Conservation (phyloP, 164 flowering plant species). For the Tinospora cordifolia region DNA sequence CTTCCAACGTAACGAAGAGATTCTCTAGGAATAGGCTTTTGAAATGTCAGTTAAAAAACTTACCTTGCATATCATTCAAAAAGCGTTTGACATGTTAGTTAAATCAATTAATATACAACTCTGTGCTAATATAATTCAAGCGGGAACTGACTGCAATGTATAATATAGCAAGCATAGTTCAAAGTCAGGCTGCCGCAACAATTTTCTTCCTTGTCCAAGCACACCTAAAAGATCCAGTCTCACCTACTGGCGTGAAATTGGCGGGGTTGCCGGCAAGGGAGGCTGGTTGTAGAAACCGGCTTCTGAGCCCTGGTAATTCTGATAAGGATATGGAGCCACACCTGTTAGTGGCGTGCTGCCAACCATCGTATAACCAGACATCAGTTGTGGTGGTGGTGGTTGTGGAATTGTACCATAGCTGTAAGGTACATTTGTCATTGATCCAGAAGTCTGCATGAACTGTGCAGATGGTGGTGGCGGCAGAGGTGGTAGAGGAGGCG, state of each 20-base stretch:
- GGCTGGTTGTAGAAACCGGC: constrained; percentile 53
- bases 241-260: constrained; percentile 52
- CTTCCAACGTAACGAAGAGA: not conserved
- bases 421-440: constrained; percentile 35
- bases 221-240: not conserved
- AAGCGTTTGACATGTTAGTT: not conserved
- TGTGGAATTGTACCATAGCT: constrained; percentile 39
- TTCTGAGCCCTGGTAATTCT: constrained; percentile 49
- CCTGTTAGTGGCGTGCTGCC: constrained; percentile 35
- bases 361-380: constrained; percentile 38
- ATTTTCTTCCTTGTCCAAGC: not conserved
- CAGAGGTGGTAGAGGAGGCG: constrained; percentile 45
- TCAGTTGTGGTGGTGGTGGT: constrained; percentile 31
- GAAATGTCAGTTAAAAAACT: not conserved
- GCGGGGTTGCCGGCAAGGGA: constrained; percentile 57
- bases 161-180: not conserved
- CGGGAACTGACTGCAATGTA: not conserved
- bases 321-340: constrained; percentile 42
- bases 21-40: not conserved
- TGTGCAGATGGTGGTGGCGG: constrained; percentile 43
- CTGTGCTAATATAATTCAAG: constrained; percentile 7
- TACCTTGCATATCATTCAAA: not conserved
- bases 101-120: constrained; percentile 12
- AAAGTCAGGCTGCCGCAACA: not conserved
- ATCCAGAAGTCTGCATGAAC: constrained; percentile 46